These are phyloP conservation scores for Iberis pinnata DNA, from an alignment of 345 rosid species.

Conservation along the genomic window DNA sequence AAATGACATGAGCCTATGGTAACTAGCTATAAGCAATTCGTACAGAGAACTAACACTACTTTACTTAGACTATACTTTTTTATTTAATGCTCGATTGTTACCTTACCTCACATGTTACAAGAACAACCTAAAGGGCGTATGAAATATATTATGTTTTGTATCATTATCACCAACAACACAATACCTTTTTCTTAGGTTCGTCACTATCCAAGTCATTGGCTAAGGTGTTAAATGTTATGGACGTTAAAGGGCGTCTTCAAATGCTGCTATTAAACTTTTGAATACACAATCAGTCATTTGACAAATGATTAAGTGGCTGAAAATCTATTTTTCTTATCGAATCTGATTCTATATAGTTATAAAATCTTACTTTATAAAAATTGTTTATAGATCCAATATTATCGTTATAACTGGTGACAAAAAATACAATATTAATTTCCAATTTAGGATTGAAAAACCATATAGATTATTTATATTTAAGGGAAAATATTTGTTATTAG, in stretches of 20 bases:
- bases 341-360: too few relatives aligned
- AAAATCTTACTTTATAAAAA: too few relatives aligned
- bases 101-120: constrained; percentile 2
- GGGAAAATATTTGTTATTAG: too few relatives aligned
- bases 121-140: background rate
- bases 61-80: background rate
- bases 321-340: too few relatives aligned
- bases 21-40: constrained; percentile 1
- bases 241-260: background rate
- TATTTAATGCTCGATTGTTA: constrained; percentile 13
- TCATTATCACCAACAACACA: background rate
- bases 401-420: too few relatives aligned
- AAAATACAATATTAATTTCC: too few relatives aligned
- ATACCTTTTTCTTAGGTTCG: background rate
- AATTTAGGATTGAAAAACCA: too few relatives aligned
- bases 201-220: constrained; percentile 1
- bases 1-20: background rate
- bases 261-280: too few relatives aligned
- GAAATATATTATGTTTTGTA: background rate
- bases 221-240: background rate
- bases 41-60: background rate
- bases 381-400: too few relatives aligned
- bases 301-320: too few relatives aligned
- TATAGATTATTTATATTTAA: too few relatives aligned
- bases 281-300: too few relatives aligned